Percentiles rank a stretch among this genome's conserved stretches.
Conservation (phyloP, 805 yeast species). For the Teunomyces stri region DNA sequence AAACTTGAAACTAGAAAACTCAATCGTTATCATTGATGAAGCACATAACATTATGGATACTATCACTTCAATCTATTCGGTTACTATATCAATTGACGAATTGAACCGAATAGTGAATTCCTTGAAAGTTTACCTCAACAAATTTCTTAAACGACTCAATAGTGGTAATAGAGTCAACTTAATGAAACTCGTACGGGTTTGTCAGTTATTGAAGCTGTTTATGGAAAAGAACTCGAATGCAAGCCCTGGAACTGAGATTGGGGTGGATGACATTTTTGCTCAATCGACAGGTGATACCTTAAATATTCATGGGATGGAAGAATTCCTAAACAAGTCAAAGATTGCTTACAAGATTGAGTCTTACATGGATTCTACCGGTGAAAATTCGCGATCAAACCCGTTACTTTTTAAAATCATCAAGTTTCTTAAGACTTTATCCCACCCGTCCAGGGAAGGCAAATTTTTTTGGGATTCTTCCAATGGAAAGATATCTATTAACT, state of each 20-base stretch:
- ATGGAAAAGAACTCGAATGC: slow-evolving; percentile 34
- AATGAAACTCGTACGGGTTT: slow-evolving; percentile 57
- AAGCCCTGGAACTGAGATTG: slow-evolving; percentile 54
- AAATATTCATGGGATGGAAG: slow-evolving; percentile 65
- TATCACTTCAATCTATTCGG: slow-evolving; percentile 66
- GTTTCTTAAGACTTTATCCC: slow-evolving; percentile 62
- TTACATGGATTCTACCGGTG: slow-evolving; percentile 45
- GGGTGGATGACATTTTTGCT: slow-evolving; percentile 50
- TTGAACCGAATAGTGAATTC: slow-evolving; percentile 46
- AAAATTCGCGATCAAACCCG: slow-evolving; percentile 41
- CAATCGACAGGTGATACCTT: slow-evolving; percentile 65
- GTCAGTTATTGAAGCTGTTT: slow-evolving; percentile 51
- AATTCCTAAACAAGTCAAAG: slow-evolving; percentile 63
- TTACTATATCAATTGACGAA: slow-evolving; percentile 50
- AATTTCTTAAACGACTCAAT: slow-evolving; percentile 63
- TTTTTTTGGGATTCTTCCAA: slow-evolving; percentile 56
- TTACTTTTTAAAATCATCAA: slow-evolving; percentile 62
- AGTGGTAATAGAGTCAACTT: slow-evolving; percentile 71
- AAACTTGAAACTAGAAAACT: slow-evolving; percentile 55
- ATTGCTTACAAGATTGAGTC: slow-evolving; percentile 82
- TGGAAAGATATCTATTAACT: slow-evolving; percentile 46
- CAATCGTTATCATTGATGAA: slow-evolving; percentile 82
- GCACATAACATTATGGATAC: slow-evolving; percentile 88
- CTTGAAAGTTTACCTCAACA: slow-evolving; percentile 52
- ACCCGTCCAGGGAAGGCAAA: slow-evolving; percentile 79